A percentile compares a stretch with the other conserved stretches of the same genome.
Evolutionary conservation across 108 stramenopile genomes (phyloP).

Genomic region (Conticribra weissflogii): DNA sequence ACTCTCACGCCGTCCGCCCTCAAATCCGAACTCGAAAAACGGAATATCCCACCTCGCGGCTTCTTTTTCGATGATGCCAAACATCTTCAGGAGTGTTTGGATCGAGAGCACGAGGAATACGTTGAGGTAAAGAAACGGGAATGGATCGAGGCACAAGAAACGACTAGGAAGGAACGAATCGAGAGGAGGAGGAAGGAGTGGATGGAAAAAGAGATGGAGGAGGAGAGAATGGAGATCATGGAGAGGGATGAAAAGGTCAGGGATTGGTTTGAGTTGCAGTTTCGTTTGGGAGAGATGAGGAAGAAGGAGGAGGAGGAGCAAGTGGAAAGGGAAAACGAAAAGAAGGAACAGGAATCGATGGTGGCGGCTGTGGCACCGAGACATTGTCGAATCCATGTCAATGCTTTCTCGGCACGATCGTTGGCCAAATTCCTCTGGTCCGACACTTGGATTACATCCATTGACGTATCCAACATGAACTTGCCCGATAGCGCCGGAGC

Average conservation of each 20-base stretch:
- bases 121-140: slow-evolving; percentile 24
- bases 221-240: slow-evolving; percentile 6
- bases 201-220: slow-evolving; percentile 20
- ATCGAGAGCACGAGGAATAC: slow-evolving; percentile 23
- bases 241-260: too few relatives aligned
- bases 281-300: too few relatives aligned
- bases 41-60: slow-evolving; percentile 11
- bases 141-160: slow-evolving; percentile 1
- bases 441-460: slow-evolving; percentile 9
- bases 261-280: slow-evolving; percentile 10
- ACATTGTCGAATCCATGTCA: slow-evolving; percentile 20
- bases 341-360: too few relatives aligned
- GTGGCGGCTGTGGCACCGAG: background rate
- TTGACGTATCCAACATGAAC: slow-evolving; percentile 41
- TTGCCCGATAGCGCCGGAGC: slow-evolving; percentile 41
- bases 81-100: slow-evolving; percentile 24
- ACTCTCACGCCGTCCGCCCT: slow-evolving; percentile 1
- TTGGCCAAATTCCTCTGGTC: slow-evolving; percentile 38
- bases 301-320: too few relatives aligned
- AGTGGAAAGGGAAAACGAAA: too few relatives aligned
- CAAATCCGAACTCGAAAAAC: slow-evolving; percentile 6
- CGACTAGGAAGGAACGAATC: background rate
- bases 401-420: slow-evolving; percentile 15
- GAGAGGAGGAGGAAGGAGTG: slow-evolving; percentile 18
- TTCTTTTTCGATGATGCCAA: slow-evolving; percentile 39